Base-by-base conservation (phyloP, 805 yeast species). In the Trichomonascus vanleenenianus region DNA sequence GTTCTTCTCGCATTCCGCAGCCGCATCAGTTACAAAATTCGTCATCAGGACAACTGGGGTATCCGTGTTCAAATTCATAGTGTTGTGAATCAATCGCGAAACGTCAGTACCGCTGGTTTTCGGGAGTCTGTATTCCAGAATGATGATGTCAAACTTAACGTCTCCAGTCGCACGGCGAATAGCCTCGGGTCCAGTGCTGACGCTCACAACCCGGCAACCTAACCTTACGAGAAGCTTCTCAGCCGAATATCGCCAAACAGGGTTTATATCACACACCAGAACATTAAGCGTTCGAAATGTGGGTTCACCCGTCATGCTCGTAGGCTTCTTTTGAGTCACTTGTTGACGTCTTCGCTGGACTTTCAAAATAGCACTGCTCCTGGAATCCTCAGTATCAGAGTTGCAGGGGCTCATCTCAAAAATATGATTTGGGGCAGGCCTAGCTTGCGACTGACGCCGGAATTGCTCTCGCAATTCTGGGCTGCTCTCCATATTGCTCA, bases 221-320 rank as follows among this genome's bases (percentile, higher is more conserved):
- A 80, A 59, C 43, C 73, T 71, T 49, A 78, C 85, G 47, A 91
- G 67, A 50, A 81, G 72, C 48, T 73, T 76, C 37, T 78, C 74
- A 22, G 82, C 73, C 11, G 85, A 72, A 56, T 76, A 85, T 41
- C 95, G 66, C 53, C 85, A 81, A 46, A 83, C 83, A 0, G 96
- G 93, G 49, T 85, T 85, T 2, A 93, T 87, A 56, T 87, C 96
- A 63, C 96, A 88, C 11, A 87, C 68, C 39, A 91, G 67, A 3
- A 88, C 80, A 59, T 85, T 89, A 53, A 84, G 62, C 2, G 61
- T 55, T 15, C 65, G 44, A 45, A 46, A 42, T 27, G 42, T 37
- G 10, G 52, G 44, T 11, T 42, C 37, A 18, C 49, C 20, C 32
- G 42, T 10, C 11, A 42, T 40, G 9, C 32, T 27, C 42, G 40